Conservation (phyloP, 1,284 basidiomycete genomes). For the Dichomitus squalens region DNA sequence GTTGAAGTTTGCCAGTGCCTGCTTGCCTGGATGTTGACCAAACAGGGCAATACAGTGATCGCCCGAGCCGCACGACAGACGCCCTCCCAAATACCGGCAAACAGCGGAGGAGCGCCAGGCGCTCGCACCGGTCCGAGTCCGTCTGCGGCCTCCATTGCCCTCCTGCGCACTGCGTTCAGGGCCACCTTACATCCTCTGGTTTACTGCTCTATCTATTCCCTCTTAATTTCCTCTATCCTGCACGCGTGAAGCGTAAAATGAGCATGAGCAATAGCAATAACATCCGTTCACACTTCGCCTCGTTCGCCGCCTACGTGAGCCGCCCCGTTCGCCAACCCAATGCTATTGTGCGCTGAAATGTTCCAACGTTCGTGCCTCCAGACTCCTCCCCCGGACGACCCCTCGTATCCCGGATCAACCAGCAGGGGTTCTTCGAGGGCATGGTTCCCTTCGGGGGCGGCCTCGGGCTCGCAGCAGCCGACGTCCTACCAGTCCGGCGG, state of each 20-base stretch:
- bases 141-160: no score
- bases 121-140: conserved; percentile 16
- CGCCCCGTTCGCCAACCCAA: not conserved
- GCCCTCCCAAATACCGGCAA: conserved; percentile 3
- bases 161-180: not conserved
- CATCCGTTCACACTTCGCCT: conserved; percentile 37
- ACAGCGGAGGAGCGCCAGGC: conserved; percentile 10
- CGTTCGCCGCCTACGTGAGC: conserved; percentile 59
- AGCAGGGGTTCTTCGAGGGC: conserved; percentile 39
- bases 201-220: conserved; percentile 16
- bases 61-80: not conserved
- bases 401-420: conserved; percentile 31
- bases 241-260: not conserved
- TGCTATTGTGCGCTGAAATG: conserved; percentile 2
- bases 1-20: conserved; percentile 23
- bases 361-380: conserved; percentile 26
- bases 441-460: conserved; percentile 55
- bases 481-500: conserved; percentile 74
- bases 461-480: conserved; percentile 35
- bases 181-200: not conserved
- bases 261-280: conserved; percentile 23
- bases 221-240: not conserved
- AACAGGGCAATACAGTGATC: conserved; percentile 27
- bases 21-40: conserved; percentile 19
- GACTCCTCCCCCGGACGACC: conserved; percentile 66